Percentiles rank a stretch among this genome's conserved stretches.
Evolutionary conservation across 2,329 filamentous ascomycete species (phyloP).

Genomic region (Colletotrichum truncatum): DNA sequence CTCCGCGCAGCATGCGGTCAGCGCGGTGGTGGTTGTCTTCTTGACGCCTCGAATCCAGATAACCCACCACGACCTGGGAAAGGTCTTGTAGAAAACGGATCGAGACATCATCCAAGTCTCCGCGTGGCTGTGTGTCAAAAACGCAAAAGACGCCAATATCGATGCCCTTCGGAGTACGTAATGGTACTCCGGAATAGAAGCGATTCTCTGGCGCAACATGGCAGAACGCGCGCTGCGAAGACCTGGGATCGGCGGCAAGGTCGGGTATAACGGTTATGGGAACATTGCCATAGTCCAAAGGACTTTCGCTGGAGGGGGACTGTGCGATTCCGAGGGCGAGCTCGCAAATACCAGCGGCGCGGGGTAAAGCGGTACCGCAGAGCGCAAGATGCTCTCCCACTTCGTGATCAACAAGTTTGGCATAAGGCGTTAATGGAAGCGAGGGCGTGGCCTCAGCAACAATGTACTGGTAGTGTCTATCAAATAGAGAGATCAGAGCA

Average conservation of each 20-base stretch:
- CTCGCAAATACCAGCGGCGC: conserved; percentile 40
- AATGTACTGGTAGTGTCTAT: conserved; percentile 55
- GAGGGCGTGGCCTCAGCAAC: conserved; percentile 60
- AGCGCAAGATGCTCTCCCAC: conserved; percentile 32
- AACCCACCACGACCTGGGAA: conserved; percentile 42
- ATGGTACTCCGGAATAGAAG: conserved; percentile 53
- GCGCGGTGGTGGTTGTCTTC: conserved; percentile 38
- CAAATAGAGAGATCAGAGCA: conserved; percentile 60
- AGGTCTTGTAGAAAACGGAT: conserved; percentile 36
- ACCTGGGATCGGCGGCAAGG: conserved; percentile 39
- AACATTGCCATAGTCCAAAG: conserved; percentile 24
- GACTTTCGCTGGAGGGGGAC: fast-evolving
- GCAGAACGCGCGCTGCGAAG: conserved; percentile 33
- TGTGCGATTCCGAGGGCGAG: conserved; percentile 30
- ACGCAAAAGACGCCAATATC: conserved; percentile 53
- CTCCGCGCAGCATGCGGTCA: conserved; percentile 46
- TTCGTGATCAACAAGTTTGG: neutral
- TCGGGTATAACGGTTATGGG: conserved; percentile 46
- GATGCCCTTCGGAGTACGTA: conserved; percentile 47
- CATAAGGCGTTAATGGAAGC: conserved; percentile 43
- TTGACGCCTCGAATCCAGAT: conserved; percentile 43
- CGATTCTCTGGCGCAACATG: conserved; percentile 27
- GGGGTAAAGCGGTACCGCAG: conserved; percentile 40
- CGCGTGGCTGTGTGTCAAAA: conserved; percentile 38
- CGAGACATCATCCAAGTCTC: conserved; percentile 38